These are phyloP conservation scores for Wickerhamiella sergipiensis DNA, from an alignment of 805 yeast species.

Conservation along the genomic window DNA sequence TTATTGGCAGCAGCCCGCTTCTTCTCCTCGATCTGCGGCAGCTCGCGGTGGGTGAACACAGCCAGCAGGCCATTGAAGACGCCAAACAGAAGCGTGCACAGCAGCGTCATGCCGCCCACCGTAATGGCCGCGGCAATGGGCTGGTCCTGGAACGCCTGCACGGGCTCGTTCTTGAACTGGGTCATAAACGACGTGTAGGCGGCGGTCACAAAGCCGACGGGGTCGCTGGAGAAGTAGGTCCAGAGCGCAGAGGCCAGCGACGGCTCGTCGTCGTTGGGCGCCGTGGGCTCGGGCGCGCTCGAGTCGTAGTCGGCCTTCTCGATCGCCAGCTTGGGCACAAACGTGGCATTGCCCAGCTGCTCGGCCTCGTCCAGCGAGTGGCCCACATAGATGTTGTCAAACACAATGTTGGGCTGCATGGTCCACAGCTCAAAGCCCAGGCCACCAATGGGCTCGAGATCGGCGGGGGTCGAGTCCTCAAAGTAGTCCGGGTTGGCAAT, in stretches of 20 bases:
- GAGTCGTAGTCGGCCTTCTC: constrained; percentile 21
- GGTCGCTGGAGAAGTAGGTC: constrained; percentile 23
- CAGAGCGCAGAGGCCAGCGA: constrained; percentile 12
- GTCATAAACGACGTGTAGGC: constrained; percentile 20
- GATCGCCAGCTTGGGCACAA: constrained; percentile 27
- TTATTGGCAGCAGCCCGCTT: neutral
- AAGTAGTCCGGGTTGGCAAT: constrained; percentile 59
- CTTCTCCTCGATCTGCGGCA: constrained; percentile 4
- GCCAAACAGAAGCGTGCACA: constrained; percentile 19
- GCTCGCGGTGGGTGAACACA: constrained; percentile 8
- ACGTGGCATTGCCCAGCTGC: constrained; percentile 64
- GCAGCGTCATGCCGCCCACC: constrained; percentile 15
- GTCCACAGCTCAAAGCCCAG: constrained; percentile 86
- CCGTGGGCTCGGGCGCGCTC: constrained; percentile 15
- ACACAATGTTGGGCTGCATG: constrained; percentile 58
- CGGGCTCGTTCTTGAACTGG: constrained; percentile 21
- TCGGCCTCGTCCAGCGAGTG: constrained; percentile 80
- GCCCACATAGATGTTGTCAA: constrained; percentile 77
- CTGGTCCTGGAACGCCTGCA: constrained; percentile 22
- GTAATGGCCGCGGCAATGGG: constrained; percentile 26
- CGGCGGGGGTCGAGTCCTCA: constrained; percentile 43
- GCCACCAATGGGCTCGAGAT: constrained; percentile 59
- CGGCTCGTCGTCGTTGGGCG: constrained; percentile 10
- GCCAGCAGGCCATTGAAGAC: constrained; percentile 14
- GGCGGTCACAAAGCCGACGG: constrained; percentile 21